These are phyloP conservation scores for Blastosporella zonata DNA, from an alignment of 1,284 basidiomycete species.

Conservation along the genomic window DNA sequence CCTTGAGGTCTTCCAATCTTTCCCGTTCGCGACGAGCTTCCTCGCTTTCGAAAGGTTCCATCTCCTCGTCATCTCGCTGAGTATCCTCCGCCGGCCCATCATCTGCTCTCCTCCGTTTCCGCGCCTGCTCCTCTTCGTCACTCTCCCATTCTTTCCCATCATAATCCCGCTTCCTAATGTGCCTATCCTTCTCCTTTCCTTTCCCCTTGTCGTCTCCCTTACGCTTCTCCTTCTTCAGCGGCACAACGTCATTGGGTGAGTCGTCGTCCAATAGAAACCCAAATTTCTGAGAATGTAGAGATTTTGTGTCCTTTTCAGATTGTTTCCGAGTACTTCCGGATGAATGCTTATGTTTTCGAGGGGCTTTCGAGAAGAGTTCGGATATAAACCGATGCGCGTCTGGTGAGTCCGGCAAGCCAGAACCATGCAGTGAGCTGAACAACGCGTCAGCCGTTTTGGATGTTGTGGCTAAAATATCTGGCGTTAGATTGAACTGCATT, in stretches of 20 bases:
- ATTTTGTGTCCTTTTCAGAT: conserved; percentile 68
- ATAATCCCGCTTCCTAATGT: conserved; percentile 77
- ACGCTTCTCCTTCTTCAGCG: conserved; percentile 47
- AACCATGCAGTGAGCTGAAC: conserved; percentile 69
- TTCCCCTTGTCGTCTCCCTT: conserved; percentile 41
- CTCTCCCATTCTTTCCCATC: conserved; percentile 82
- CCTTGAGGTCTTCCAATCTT: conserved; percentile 75
- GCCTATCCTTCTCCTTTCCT: conserved; percentile 53
- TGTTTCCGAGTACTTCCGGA: conserved; percentile 54
- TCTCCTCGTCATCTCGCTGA: conserved; percentile 38
- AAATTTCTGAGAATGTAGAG: conserved; percentile 73
- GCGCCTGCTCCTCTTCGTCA: conserved; percentile 79
- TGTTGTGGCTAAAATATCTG: conserved; percentile 57
- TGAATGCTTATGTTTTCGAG: conserved; percentile 68
- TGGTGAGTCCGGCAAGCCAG: conserved; percentile 78
- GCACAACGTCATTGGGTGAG: conserved; percentile 38
- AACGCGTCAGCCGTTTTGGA: conserved; percentile 80
- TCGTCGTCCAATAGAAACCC: conserved; percentile 80
- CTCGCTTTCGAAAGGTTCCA: conserved; percentile 69
- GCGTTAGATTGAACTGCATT: conserved; percentile 14
- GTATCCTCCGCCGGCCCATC: conserved; percentile 34
- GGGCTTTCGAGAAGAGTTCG: conserved; percentile 76
- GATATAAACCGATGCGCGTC: conserved; percentile 79
- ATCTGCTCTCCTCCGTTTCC: conserved; percentile 60
- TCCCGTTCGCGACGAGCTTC: conserved; percentile 72